These are phyloP conservation scores for Phytophthora macrochlamydospora DNA, from an alignment of 352 stramenopile species.

Conservation along the genomic window DNA sequence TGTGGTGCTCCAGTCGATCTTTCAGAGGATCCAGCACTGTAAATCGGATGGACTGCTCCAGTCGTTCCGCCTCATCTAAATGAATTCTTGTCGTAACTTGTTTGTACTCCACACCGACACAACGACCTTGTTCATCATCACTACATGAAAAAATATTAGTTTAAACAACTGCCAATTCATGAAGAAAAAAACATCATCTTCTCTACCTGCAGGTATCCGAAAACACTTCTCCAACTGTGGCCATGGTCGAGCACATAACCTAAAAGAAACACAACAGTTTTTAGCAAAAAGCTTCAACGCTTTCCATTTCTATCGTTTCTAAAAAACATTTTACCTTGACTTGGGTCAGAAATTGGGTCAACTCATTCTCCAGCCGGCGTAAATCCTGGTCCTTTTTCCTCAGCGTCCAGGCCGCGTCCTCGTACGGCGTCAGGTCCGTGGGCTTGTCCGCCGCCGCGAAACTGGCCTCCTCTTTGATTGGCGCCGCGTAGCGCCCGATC, in stretches of 20 bases:
- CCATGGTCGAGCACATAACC: constrained; percentile 49
- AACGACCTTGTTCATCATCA: constrained; percentile 24
- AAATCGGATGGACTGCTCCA: constrained; percentile 83
- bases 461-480: constrained; percentile 18
- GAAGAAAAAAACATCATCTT: background rate
- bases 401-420: constrained; percentile 52
- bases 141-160: constrained; percentile 7
- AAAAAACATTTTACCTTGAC: constrained; percentile 43
- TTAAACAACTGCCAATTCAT: background rate
- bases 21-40: constrained; percentile 73
- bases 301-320: background rate
- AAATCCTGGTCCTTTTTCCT: constrained; percentile 56
- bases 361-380: constrained; percentile 47
- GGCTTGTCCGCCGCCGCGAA: constrained; percentile 3
- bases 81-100: constrained; percentile 59
- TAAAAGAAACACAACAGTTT: constrained; percentile 14
- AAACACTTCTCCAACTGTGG: constrained; percentile 58
- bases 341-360: constrained; percentile 60
- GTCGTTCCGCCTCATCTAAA: constrained; percentile 56
- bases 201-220: constrained; percentile 52
- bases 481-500: constrained; percentile 51
- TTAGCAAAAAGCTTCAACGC: background rate
- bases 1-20: constrained; percentile 56
- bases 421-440: constrained; percentile 33
- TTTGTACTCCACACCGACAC: constrained; percentile 48